These are phyloP conservation scores for Penicillium rolfsii DNA, from an alignment of 2,329 filamentous ascomycete genomes.

Conservation along the genomic window DNA sequence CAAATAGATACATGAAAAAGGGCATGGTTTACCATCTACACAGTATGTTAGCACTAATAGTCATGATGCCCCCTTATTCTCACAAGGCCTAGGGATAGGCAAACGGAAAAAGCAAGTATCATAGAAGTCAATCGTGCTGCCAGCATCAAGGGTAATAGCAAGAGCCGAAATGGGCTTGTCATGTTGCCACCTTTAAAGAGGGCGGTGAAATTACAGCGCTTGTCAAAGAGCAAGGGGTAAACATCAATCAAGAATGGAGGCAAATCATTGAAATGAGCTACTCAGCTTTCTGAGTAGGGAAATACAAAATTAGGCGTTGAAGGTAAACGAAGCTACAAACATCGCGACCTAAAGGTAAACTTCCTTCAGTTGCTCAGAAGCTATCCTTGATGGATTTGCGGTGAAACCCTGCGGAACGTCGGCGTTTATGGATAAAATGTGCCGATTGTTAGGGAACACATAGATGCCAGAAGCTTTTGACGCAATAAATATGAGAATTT, in stretches of 20 bases:
- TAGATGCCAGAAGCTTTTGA: too few species aligned
- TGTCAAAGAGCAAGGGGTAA: background rate
- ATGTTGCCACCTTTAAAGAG: background rate
- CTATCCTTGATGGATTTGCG: background rate
- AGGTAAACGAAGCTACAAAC: background rate
- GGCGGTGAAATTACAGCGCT: background rate
- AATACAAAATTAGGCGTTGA: background rate
- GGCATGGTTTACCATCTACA: background rate
- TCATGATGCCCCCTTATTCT: background rate
- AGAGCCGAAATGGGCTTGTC: background rate
- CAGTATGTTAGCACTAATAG: background rate
- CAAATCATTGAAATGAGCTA: background rate
- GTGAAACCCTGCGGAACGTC: background rate
- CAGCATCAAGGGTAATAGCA: background rate
- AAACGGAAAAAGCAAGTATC: background rate
- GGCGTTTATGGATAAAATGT: background rate
- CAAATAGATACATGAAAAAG: background rate
- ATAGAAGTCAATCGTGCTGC: background rate
- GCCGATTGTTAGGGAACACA: background rate
- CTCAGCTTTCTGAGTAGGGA: background rate
- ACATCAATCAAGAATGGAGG: background rate
- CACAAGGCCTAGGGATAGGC: background rate
- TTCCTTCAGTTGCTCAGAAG: background rate
- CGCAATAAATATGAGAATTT: too few species aligned
- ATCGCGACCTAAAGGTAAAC: background rate